Evolutionary conservation across 805 yeast species (phyloP).

Genomic region (Sungouiozyma intestinalis): DNA sequence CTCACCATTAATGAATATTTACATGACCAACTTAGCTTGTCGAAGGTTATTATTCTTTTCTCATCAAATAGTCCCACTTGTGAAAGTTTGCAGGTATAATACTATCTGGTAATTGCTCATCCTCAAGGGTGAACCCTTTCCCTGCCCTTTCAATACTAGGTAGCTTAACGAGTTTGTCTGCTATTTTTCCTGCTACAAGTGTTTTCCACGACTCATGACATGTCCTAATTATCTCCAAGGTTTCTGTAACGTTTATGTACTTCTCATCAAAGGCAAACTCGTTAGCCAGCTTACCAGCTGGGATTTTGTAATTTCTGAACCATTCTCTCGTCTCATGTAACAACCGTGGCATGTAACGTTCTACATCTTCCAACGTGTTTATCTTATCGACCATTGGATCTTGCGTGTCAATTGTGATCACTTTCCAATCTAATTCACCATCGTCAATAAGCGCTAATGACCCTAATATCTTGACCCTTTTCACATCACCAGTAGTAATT

Average conservation of each 20-base stretch:
- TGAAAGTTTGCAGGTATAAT: slow-evolving; percentile 32
- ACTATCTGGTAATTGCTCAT: background rate
- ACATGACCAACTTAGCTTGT: background rate
- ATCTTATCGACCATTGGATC: slow-evolving; percentile 57
- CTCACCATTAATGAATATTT: background rate
- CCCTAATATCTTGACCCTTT: slow-evolving; percentile 60
- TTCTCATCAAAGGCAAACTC: slow-evolving; percentile 66
- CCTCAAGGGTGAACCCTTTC: slow-evolving; percentile 8
- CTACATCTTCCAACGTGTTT: slow-evolving; percentile 59
- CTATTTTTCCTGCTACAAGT: slow-evolving; percentile 34
- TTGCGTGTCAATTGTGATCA: slow-evolving; percentile 55
- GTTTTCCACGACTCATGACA: slow-evolving; percentile 61
- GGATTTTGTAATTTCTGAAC: slow-evolving; percentile 78
- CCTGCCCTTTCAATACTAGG: slow-evolving; percentile 14
- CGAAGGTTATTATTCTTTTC: slow-evolving; percentile 1
- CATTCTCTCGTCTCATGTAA: slow-evolving; percentile 59
- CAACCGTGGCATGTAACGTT: slow-evolving; percentile 57
- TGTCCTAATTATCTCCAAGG: slow-evolving; percentile 50
- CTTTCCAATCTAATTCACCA: slow-evolving; percentile 96
- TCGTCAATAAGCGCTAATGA: slow-evolving; percentile 76
- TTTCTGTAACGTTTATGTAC: slow-evolving; percentile 46
- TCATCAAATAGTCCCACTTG: slow-evolving; percentile 25
- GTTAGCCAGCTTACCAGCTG: slow-evolving; percentile 71
- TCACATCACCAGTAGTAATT: slow-evolving; percentile 51
- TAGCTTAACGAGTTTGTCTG: background rate